These are phyloP conservation scores for Solanum hybrid DNA, from an alignment of 305 asterid genomes.

Conservation along the genomic window DNA sequence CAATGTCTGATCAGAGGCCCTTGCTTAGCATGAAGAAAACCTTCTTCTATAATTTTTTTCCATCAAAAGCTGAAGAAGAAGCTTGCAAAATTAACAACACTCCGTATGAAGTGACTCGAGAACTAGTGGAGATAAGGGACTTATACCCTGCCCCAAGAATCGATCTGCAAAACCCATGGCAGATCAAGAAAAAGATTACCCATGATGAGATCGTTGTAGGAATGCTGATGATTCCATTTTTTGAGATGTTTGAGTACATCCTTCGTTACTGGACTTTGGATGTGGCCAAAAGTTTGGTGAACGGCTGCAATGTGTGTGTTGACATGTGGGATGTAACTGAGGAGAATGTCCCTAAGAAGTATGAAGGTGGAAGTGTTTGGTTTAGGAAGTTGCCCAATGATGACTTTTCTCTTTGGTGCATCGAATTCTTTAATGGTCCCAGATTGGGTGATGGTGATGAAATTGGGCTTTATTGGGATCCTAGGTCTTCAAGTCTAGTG, in stretches of 20 bases:
- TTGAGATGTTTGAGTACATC: not conserved
- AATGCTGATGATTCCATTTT: not conserved
- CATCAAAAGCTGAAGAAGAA: not conserved
- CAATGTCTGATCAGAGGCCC: too few species aligned
- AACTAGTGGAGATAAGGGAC: not conserved
- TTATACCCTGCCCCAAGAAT: not conserved
- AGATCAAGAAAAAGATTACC: not conserved
- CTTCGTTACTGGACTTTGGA: not conserved
- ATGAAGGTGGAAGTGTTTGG: not conserved
- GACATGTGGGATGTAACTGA: not conserved
- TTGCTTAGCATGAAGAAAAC: too few species aligned
- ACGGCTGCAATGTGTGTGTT: not conserved
- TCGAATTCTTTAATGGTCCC: too few species aligned
- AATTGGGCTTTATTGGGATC: not conserved
- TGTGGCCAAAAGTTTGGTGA: not conserved
- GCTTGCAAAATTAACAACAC: not conserved
- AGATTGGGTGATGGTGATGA: not conserved
- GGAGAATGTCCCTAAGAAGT: not conserved
- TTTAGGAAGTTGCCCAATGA: not conserved
- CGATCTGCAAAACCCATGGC: too few species aligned
- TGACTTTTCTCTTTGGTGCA: not conserved
- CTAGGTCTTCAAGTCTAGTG: not conserved
- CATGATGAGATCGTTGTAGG: not conserved
- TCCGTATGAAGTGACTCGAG: not conserved
- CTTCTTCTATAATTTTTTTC: not conserved